These are phyloP conservation scores for Colletotrichum caudatum DNA, from an alignment of 2,329 filamentous ascomycete species.

Conservation along the genomic window DNA sequence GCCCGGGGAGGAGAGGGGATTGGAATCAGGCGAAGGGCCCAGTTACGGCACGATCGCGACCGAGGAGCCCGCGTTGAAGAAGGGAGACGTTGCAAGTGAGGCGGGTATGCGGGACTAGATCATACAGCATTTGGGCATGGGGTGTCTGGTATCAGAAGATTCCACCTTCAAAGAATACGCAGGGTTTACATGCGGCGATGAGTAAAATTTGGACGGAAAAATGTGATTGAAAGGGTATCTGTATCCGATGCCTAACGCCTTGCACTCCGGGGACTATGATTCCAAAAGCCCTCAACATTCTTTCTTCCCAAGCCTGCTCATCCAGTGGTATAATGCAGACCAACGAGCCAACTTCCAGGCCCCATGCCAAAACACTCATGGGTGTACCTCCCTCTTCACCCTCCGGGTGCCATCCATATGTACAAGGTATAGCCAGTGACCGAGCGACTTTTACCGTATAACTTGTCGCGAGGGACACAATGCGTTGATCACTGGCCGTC, in stretches of 20 bases:
- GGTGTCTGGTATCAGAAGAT: too few relatives aligned
- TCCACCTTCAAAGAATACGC: background rate
- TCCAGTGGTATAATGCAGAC: too few relatives aligned
- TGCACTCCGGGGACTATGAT: too few relatives aligned
- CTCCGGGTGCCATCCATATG: too few relatives aligned
- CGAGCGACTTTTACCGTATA: background rate
- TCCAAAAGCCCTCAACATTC: background rate
- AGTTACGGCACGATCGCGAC: constrained; percentile 68
- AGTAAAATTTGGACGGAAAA: background rate
- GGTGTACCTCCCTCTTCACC: background rate
- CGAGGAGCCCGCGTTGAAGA: background rate
- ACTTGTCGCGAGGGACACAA: background rate
- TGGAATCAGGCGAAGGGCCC: constrained; percentile 45
- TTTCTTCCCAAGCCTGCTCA: background rate
- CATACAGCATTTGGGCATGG: too few relatives aligned
- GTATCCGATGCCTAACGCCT: too few relatives aligned
- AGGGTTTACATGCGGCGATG: background rate
- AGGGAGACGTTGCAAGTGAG: constrained; percentile 16
- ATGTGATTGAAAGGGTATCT: background rate
- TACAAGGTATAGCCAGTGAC: background rate
- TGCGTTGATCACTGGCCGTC: background rate
- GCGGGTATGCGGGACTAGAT: background rate
- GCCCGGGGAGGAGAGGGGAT: constrained; percentile 26
- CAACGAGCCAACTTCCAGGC: too few relatives aligned
- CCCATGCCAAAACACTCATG: background rate